phyloP scores from a whole-genome alignment of 2,329 filamentous ascomycete species.

The Apiospora pterosperma region DNA sequence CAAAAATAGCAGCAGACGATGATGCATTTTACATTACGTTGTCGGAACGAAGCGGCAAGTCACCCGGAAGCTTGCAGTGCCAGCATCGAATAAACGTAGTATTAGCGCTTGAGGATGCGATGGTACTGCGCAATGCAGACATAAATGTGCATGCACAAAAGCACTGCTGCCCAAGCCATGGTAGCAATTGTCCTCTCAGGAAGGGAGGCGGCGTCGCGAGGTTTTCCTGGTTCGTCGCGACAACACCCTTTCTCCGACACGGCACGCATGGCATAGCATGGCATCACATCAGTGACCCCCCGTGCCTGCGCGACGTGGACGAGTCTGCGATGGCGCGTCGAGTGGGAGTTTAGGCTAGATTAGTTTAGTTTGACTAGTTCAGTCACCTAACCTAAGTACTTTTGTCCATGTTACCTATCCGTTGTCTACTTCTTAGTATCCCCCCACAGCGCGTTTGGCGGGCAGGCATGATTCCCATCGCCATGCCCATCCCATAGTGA shows the following conservation, averaged over 20 bases:
- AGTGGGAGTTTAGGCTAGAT: neutral
- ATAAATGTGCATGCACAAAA: neutral
- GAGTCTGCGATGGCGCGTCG: neutral
- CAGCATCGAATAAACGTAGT: neutral
- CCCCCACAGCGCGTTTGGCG: neutral
- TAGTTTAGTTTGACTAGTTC: too few species aligned
- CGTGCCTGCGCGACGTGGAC: slow-evolving; percentile 1
- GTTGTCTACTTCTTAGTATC: neutral
- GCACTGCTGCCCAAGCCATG: neutral
- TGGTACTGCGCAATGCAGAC: neutral
- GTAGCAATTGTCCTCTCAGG: neutral
- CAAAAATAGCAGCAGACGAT: neutral
- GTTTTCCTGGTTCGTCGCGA: neutral
- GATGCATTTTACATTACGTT: neutral
- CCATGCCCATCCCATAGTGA: neutral
- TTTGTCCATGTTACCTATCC: neutral
- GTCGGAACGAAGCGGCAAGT: neutral
- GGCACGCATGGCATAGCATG: neutral
- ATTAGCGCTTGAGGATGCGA: neutral
- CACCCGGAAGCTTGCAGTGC: neutral
- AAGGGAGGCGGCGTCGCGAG: neutral
- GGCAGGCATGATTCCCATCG: neutral
- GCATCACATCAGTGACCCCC: neutral
- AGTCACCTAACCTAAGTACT: too few species aligned
- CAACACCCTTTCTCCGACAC: neutral